Evolutionary conservation across 805 yeast species (phyloP).

Genomic region (Candida silvicultrix): DNA sequence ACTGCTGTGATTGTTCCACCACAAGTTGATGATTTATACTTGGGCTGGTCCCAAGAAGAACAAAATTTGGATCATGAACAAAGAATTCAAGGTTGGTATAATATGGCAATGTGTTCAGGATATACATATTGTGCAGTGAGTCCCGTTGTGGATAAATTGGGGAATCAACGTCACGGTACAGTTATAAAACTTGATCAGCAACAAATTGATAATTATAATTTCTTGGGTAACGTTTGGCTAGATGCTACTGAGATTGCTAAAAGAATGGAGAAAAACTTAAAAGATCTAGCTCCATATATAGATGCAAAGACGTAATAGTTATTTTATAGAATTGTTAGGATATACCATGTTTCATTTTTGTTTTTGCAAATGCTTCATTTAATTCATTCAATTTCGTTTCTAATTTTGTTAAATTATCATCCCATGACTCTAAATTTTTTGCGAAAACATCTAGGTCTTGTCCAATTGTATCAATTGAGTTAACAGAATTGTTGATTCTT

Average conservation of each 20-base stretch:
- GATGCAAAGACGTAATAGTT: not conserved
- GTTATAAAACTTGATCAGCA: conserved; percentile 3
- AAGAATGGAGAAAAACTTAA: not conserved
- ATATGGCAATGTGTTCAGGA: conserved; percentile 20
- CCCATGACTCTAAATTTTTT: conserved; percentile 23
- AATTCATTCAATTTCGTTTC: conserved; percentile 17
- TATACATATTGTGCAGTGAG: conserved; percentile 58
- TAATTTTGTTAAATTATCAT: conserved; percentile 12
- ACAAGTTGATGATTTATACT: conserved; percentile 23
- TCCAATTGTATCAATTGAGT: conserved; percentile 16
- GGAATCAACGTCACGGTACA: conserved; percentile 1
- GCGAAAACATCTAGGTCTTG: conserved; percentile 13
- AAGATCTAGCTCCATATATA: not conserved
- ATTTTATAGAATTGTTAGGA: not conserved
- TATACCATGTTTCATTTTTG: not conserved
- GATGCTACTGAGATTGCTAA: not conserved
- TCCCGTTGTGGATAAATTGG: not conserved
- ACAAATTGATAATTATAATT: not conserved
- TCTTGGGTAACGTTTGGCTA: conserved; percentile 6
- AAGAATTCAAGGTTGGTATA: not conserved
- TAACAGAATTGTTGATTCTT: conserved; percentile 11
- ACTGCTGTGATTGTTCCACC: conserved; percentile 49
- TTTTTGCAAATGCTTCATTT: conserved; percentile 12
- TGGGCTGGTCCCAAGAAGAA: not conserved
- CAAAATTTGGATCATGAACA: not conserved